A percentile compares a stretch with the other conserved stretches of the same genome.
Conservation (phyloP, 495 filamentous ascomycete species). For the Neurospora sp. region DNA sequence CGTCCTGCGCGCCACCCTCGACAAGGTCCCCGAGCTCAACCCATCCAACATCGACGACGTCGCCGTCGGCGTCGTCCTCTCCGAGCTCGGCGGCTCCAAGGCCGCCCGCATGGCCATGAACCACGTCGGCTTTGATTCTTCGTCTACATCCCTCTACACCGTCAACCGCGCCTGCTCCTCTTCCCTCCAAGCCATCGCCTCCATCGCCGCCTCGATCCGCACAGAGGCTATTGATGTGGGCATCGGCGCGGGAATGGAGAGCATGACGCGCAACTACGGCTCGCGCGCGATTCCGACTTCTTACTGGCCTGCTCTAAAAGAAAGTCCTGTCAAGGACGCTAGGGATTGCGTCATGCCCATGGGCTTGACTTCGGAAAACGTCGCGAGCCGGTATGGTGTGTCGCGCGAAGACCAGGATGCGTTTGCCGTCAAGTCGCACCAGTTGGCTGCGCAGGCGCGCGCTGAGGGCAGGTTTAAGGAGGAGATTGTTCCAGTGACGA, state of each 20-base stretch:
- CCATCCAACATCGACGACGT: constrained; percentile 68
- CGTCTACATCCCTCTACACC: constrained; percentile 63
- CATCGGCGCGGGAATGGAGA: constrained; percentile 85
- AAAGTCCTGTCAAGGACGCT: constrained; percentile 56
- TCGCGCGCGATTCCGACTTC: constrained; percentile 70
- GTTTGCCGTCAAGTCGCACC: constrained; percentile 67
- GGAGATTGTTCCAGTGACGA: constrained; percentile 70
- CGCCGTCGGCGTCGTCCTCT: constrained; percentile 76
- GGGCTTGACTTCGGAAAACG: constrained; percentile 89
- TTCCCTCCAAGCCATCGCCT: constrained; percentile 63
- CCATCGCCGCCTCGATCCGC: constrained; percentile 59
- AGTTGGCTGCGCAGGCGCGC: constrained; percentile 59
- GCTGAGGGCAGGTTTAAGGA: constrained; percentile 56
- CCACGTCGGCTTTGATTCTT: constrained; percentile 62
- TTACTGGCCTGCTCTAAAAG: constrained; percentile 63
- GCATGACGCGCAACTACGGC: constrained; percentile 86
- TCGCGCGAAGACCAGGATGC: constrained; percentile 67
- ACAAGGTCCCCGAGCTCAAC: constrained; percentile 63
- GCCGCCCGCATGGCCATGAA: constrained; percentile 84
- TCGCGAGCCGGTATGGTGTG: constrained; percentile 69
- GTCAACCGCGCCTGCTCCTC: constrained; percentile 81
- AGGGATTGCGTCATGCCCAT: constrained; percentile 87
- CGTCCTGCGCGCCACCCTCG: constrained; percentile 75
- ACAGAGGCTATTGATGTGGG: constrained; percentile 65
- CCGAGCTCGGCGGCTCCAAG: constrained; percentile 84